Conservation (phyloP, 208 protist species). For the Trypanosoma grayi region DNA sequence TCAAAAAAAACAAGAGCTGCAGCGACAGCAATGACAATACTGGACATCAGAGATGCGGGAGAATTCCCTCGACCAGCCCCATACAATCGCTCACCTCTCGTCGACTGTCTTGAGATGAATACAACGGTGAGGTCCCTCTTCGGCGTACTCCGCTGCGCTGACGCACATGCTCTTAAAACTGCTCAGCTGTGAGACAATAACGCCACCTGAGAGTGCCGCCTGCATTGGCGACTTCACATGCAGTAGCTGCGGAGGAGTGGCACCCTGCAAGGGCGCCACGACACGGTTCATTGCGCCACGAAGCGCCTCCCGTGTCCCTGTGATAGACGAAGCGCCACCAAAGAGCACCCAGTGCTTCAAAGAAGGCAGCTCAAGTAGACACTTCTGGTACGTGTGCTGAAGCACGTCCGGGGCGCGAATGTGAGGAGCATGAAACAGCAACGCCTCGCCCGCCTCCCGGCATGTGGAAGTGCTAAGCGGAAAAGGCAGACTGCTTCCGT, state of each 20-base stretch:
- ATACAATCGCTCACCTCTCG: conserved; percentile 24
- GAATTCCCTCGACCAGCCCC: neutral
- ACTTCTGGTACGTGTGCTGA: conserved; percentile 20
- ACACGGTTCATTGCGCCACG: conserved; percentile 22
- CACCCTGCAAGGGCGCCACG: conserved; percentile 6
- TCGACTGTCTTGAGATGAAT: conserved; percentile 58
- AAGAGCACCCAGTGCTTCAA: conserved; percentile 41
- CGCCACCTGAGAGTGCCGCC: conserved; percentile 52
- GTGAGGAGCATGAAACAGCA: conserved; percentile 14
- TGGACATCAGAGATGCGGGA: too few species aligned
- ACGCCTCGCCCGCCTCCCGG: conserved; percentile 12
- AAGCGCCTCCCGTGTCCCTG: conserved; percentile 21
- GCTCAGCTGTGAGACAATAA: conserved; percentile 71
- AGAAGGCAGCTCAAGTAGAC: conserved; percentile 14
- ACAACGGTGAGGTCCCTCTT: conserved; percentile 73
- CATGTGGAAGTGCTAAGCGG: conserved; percentile 2
- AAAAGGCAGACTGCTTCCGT: conserved; percentile 30
- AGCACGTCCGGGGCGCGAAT: conserved; percentile 14
- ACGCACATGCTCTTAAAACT: conserved; percentile 81
- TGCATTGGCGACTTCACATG: conserved; percentile 33
- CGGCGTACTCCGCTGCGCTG: conserved; percentile 50
- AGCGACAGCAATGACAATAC: too few species aligned
- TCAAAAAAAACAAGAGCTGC: too few species aligned
- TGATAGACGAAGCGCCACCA: conserved; percentile 29
- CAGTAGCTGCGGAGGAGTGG: conserved; percentile 28